Evolutionary conservation across 2,329 filamentous ascomycete species (phyloP).

Genomic region (Zymoseptoria tritici): DNA sequence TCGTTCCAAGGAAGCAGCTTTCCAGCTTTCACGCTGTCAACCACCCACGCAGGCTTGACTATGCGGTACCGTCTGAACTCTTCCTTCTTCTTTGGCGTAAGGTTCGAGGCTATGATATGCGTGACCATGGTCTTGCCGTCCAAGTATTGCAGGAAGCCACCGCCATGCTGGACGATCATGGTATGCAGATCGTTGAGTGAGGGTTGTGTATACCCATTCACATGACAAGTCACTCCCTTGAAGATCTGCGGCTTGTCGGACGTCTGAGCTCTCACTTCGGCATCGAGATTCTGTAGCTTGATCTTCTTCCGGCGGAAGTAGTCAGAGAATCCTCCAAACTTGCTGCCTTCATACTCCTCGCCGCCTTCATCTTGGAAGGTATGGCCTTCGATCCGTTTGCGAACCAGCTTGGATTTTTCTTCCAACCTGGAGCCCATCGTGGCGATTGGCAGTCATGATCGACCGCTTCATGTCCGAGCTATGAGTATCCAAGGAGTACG

Average conservation of each 20-base stretch:
- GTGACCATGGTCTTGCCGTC: slow-evolving; percentile 92
- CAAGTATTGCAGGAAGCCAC: slow-evolving; percentile 87
- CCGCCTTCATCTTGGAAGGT: slow-evolving; percentile 70
- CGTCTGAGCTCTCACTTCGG: slow-evolving; percentile 63
- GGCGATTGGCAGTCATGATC: slow-evolving; percentile 8
- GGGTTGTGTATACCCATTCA: slow-evolving; percentile 94
- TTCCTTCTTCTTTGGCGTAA: slow-evolving; percentile 87
- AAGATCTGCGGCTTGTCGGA: slow-evolving; percentile 75
- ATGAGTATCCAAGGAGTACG: neutral
- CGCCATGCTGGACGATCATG: slow-evolving; percentile 87
- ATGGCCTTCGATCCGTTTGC: slow-evolving; percentile 60
- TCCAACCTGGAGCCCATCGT: slow-evolving; percentile 57
- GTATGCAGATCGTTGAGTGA: slow-evolving; percentile 81
- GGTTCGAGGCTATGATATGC: slow-evolving; percentile 79
- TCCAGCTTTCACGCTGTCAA: slow-evolving; percentile 77
- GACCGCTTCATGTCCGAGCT: neutral
- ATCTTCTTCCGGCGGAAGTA: slow-evolving; percentile 95
- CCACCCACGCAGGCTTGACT: slow-evolving; percentile 90
- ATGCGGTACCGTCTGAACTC: slow-evolving; percentile 85
- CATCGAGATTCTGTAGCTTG: slow-evolving; percentile 92
- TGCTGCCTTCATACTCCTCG: slow-evolving; percentile 82
- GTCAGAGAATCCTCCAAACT: slow-evolving; percentile 81
- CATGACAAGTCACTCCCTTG: slow-evolving; percentile 79
- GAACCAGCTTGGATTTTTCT: slow-evolving; percentile 50
- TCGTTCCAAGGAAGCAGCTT: slow-evolving; percentile 76